These are phyloP conservation scores for Kwoniella pini DNA, from an alignment of 768 basidiomycete species.

Conservation along the genomic window DNA sequence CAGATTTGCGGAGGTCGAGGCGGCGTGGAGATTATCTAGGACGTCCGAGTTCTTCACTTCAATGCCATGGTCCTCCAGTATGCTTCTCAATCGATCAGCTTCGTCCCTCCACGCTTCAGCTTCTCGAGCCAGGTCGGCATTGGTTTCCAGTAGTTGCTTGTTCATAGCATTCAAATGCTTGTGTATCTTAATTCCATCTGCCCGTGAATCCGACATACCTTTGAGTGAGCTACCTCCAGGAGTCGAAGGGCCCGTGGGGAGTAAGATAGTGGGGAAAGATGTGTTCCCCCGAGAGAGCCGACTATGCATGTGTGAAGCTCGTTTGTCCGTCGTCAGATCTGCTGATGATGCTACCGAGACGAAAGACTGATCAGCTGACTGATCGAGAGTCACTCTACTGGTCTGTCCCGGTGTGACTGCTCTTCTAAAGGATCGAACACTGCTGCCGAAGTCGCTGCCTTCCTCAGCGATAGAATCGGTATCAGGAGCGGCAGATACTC, in stretches of 20 bases:
- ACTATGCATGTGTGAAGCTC: slow-evolving; percentile 30
- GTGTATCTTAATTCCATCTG: slow-evolving; percentile 50
- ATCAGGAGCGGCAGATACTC: slow-evolving; percentile 30
- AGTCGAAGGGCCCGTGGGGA: slow-evolving; percentile 29
- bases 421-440: neutral
- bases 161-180: slow-evolving; percentile 53
- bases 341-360: slow-evolving; percentile 51
- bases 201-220: slow-evolving; percentile 35
- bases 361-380: slow-evolving; percentile 41
- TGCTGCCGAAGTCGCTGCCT: slow-evolving; percentile 6
- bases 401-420: slow-evolving; percentile 7
- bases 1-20: slow-evolving; percentile 4
- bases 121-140: slow-evolving; percentile 43
- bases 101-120: slow-evolving; percentile 45
- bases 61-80: slow-evolving; percentile 35
- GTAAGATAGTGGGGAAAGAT: slow-evolving; percentile 46
- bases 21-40: slow-evolving; percentile 6
- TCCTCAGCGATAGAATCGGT: slow-evolving; percentile 36
- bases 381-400: slow-evolving; percentile 18
- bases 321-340: slow-evolving; percentile 48
- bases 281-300: slow-evolving; percentile 39
- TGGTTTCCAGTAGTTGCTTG: slow-evolving; percentile 46
- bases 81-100: slow-evolving; percentile 27
- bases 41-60: slow-evolving; percentile 40
- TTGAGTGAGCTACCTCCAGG: slow-evolving; percentile 30